Evolutionary conservation across 495 filamentous ascomycete genomes (phyloP), one percentile per base, ranked within the genome.

Genomic region (Talaromyces liani): DNA sequence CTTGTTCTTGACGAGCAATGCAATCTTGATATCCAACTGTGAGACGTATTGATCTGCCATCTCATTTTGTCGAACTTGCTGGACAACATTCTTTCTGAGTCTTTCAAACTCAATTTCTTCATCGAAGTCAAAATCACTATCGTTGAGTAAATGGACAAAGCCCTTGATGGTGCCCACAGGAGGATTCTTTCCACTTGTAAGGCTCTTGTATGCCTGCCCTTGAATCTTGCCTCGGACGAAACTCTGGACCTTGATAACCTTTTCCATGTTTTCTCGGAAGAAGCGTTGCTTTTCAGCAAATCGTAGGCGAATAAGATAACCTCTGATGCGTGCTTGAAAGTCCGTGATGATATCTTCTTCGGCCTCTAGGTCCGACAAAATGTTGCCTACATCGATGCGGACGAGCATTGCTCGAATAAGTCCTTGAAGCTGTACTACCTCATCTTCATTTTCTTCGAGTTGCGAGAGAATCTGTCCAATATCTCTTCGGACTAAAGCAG

Each of bases 111-210:
- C 94, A 47, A 99, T 86, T 70, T 99, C 94, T 73, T 97, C 92
- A 71, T 99, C 95, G 72, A 99, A 99, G 69, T 99, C 94, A 67
- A 99, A 96, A 68, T 96, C 92, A 68, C 91, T 97, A 74, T 99
- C 94, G 71, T 98, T 99, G 56, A 99, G 84, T 27, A 99, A 82
- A 75, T 99, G 94, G 5, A 99, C 92, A 68, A 98, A 98, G 67
- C 93, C 93, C 76, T 98, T 97, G 67, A 99, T 89, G 0, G 95
- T 96, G 53, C 91, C 89, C 59, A 98, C 92, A 3, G 95, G 94
- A 56, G 94, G 94, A 68, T 98, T 98, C 75, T 96, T 97, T n/a
- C 95, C 94, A 34, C 86, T 92, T 6, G 92, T 96, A 67, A 96
- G 80, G 69, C 88, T 93, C 81, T 96, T 97, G 79, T 98, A 98